phyloP scores from a whole-genome alignment of 2,329 filamentous ascomycete species.

The Bertia moriformis region DNA sequence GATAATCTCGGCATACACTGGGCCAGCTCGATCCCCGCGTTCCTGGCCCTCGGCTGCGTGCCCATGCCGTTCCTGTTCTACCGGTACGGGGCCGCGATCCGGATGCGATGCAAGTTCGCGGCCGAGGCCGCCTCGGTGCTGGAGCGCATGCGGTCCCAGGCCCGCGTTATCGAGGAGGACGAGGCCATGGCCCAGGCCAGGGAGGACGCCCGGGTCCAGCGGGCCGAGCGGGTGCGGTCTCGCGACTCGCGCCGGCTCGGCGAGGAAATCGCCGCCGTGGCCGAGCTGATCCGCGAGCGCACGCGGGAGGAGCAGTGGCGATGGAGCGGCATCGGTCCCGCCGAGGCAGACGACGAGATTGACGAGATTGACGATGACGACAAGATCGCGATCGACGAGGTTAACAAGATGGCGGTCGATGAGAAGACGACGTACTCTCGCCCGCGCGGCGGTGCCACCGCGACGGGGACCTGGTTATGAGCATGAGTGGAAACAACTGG shows the following conservation, averaged over 20 bases:
- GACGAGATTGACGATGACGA: too few relatives aligned
- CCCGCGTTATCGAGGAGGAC: slow-evolving; percentile 16
- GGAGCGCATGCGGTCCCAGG: slow-evolving; percentile 24
- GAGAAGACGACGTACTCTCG: too few relatives aligned
- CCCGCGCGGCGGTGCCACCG: too few relatives aligned
- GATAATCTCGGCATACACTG: slow-evolving; percentile 55
- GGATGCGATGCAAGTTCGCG: slow-evolving; percentile 55
- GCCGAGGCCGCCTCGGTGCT: slow-evolving; percentile 50
- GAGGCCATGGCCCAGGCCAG: slow-evolving; percentile 10
- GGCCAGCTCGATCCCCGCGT: slow-evolving; percentile 61
- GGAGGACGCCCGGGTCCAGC: slow-evolving; percentile 6
- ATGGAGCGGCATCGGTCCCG: too few relatives aligned
- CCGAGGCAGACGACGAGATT: too few relatives aligned
- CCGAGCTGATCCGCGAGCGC: neutral
- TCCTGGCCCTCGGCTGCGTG: slow-evolving; percentile 56
- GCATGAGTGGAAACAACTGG: too few relatives aligned
- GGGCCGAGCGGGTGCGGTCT: slow-evolving; percentile 3
- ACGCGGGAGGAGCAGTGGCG: neutral
- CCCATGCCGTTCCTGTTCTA: slow-evolving; percentile 68
- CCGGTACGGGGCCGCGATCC: slow-evolving; percentile 50
- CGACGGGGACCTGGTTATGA: too few relatives aligned
- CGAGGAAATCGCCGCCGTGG: neutral
- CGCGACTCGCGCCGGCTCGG: neutral
- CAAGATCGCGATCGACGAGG: too few relatives aligned
- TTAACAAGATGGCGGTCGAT: too few relatives aligned